Base-by-base conservation (phyloP, 2,329 filamentous ascomycete genomes). In the Thelonectria blattea region DNA sequence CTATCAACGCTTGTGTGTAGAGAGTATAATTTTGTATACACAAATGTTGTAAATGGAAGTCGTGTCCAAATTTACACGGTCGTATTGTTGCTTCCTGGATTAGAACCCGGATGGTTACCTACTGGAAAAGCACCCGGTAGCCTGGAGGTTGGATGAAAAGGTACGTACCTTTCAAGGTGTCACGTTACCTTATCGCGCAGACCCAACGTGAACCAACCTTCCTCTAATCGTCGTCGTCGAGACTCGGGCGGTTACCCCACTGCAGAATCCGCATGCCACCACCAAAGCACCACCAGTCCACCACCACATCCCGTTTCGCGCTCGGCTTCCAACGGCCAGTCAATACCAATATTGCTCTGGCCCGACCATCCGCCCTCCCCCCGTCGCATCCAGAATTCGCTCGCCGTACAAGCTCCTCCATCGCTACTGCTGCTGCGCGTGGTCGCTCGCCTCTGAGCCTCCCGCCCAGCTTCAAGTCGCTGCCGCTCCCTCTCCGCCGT, bases 371-470 rank as follows among this genome's bases (percentile, higher is more conserved):
- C 5, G 5, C 27, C 27, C n/a, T n/a, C 27, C 27, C 11, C 48
- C 52, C 41, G 20, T 46, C 58, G 49, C 42, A 32, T 49, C 49
- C 58, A 52, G 43, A 15, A 42, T 24, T 47, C 17, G 32, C 50
- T 43, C 12, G 8, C 27, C 45, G 45, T 20, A 47, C 15, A 24
- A 24, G 45, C 22, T 32, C 50, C 37, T 18, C 46, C 39, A 32
- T 43, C 57, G 45, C 52, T 45, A 34, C 12, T 48, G 47, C 60
- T 45, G 60, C 67, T 62, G 67, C 66, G 64, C 68, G 73, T 73
- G 72, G 66, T 73, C 65, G 66, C 68, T 72, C 67, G 65, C 64
- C 53, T 58, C 56, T 70, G 65, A 71, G 67, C 63, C 59, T 46
- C 60, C 60, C 56, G 52, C 56, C 60, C 65, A 64, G 63, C 63